Conservation (phyloP, 83 land plant species). For the Thuja plicata region DNA sequence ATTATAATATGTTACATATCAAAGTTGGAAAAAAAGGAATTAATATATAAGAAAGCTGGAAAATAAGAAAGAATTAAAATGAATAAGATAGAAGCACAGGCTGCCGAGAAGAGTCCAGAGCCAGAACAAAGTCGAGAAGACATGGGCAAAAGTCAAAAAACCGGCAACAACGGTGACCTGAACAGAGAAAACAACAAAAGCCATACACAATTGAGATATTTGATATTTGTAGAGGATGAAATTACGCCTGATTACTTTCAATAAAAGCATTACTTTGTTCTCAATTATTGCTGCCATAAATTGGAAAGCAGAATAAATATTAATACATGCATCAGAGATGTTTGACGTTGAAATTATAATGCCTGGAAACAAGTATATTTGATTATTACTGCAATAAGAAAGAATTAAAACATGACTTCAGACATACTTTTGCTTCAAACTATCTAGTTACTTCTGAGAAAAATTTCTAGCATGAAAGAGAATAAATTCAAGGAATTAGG, state of each 20-base stretch:
- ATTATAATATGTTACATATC: too few species aligned
- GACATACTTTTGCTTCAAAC: not conserved
- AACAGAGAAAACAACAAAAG: too few species aligned
- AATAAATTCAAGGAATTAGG: not conserved
- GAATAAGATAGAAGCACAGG: too few species aligned
- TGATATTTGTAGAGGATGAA: not conserved
- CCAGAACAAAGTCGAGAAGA: too few species aligned
- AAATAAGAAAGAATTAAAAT: too few species aligned
- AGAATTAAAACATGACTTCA: not conserved
- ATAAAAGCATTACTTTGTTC: not conserved
- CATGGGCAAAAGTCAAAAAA: too few species aligned
- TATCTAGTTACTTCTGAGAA: not conserved
- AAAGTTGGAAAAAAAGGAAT: too few species aligned
- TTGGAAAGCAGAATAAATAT: not conserved
- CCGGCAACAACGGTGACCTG: too few species aligned
- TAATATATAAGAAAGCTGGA: too few species aligned
- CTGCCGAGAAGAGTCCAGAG: too few species aligned
- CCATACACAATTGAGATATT: too few species aligned
- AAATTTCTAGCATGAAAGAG: not conserved
- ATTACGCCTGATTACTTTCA: not conserved
- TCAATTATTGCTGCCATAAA: not conserved
- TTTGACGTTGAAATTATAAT: not conserved
- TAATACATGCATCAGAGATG: not conserved
- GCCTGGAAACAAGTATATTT: not conserved
- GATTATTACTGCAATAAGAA: not conserved